phyloP scores from a whole-genome alignment of 306 rosid genomes.

The Luffa aegyptiaca region DNA sequence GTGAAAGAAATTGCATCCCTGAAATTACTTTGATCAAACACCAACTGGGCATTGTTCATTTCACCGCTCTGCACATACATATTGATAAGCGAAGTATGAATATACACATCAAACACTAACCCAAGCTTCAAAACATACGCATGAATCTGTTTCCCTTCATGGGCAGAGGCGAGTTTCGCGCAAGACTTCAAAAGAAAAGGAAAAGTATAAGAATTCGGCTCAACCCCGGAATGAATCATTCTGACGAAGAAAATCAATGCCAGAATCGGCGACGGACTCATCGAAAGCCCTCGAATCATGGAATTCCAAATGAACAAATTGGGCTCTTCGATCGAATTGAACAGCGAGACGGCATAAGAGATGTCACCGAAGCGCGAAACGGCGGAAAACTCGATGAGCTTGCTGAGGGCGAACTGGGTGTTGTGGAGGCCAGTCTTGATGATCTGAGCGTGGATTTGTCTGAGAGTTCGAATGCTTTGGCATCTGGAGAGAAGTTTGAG shows the following conservation, averaged over 20 bases:
- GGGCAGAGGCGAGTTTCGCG: constrained; percentile 31
- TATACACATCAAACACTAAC: constrained; percentile 35
- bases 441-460: constrained; percentile 51
- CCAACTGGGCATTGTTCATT: constrained; percentile 35
- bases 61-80: constrained; percentile 50
- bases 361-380: constrained; percentile 37
- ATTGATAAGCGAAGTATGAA: constrained; percentile 51
- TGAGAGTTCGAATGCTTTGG: constrained; percentile 29
- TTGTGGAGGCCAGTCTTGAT: constrained; percentile 68
- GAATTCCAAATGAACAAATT: constrained; percentile 54
- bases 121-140: constrained; percentile 50
- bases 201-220: constrained; percentile 68
- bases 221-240: constrained; percentile 32
- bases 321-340: constrained; percentile 28
- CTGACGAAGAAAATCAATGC: constrained; percentile 26
- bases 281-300: constrained; percentile 45
- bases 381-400: constrained; percentile 52
- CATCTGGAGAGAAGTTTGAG: constrained; percentile 46
- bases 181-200: constrained; percentile 62
- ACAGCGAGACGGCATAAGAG: constrained; percentile 52
- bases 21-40: constrained; percentile 48
- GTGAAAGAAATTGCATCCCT: constrained; percentile 67
- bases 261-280: constrained; percentile 23
- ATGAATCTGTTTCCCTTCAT: constrained; percentile 57
- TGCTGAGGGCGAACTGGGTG: constrained; percentile 41